Conservation (phyloP, 2,329 filamentous ascomycete species). For the Plenodomus tracheiphilus region DNA sequence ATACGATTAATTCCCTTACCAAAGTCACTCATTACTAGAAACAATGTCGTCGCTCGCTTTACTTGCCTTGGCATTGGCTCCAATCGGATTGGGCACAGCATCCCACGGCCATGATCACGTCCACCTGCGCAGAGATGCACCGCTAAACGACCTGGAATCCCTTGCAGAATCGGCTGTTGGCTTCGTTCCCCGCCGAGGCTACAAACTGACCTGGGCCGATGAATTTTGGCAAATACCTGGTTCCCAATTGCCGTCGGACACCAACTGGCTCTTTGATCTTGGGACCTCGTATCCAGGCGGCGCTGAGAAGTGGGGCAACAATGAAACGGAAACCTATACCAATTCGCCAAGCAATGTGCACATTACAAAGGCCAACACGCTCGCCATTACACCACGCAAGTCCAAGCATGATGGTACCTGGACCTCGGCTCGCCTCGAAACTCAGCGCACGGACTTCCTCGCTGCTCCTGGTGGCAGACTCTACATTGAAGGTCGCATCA, state of each 20-base stretch:
- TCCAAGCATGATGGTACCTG: neutral
- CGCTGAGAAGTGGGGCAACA: slow-evolving; percentile 7
- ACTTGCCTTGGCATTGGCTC: too few relatives aligned
- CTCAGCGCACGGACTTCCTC: slow-evolving; percentile 8
- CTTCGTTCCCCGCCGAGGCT: too few relatives aligned
- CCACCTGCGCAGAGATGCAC: too few relatives aligned
- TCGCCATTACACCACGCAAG: slow-evolving; percentile 7
- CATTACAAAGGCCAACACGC: slow-evolving; percentile 3
- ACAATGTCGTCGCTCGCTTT: too few relatives aligned
- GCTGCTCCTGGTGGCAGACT: slow-evolving; percentile 4
- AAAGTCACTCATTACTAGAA: too few relatives aligned
- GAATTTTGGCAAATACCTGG: slow-evolving; percentile 4
- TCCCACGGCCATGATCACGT: too few relatives aligned
- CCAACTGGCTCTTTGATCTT: slow-evolving; percentile 10
- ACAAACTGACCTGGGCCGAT: slow-evolving; percentile 9
- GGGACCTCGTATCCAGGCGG: slow-evolving; percentile 10
- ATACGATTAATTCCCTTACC: too few relatives aligned
- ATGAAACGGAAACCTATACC: slow-evolving; percentile 10
- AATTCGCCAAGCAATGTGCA: slow-evolving; percentile 3
- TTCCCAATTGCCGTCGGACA: slow-evolving; percentile 1
- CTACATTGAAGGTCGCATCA: slow-evolving; percentile 9
- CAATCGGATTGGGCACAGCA: too few relatives aligned
- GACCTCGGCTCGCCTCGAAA: slow-evolving; percentile 12
- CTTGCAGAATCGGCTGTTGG: too few relatives aligned
- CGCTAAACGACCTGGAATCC: too few relatives aligned